Conservation (phyloP, 1,139 yeast genomes). For the Lizanozyma gosingica region DNA sequence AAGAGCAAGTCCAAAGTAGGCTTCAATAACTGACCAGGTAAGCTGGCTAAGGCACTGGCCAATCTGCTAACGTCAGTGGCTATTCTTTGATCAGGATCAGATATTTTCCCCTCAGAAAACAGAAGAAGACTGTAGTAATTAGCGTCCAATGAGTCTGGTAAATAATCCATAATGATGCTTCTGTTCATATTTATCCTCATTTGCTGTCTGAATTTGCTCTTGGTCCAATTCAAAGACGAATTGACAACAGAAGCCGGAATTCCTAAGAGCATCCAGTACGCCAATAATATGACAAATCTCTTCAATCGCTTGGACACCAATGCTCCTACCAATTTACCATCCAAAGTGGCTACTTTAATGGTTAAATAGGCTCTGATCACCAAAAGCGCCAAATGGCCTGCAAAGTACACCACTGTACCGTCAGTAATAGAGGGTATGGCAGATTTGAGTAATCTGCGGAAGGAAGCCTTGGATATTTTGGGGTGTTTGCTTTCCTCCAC, state of each 20-base stretch:
- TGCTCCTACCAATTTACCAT: constrained; percentile 79
- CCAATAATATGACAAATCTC: constrained; percentile 53
- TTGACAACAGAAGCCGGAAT: constrained; percentile 81
- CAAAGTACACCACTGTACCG: constrained; percentile 33
- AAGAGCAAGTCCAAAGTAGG: constrained; percentile 76
- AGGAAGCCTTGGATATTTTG: constrained; percentile 26
- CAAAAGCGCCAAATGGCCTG: constrained; percentile 52
- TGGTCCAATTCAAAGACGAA: constrained; percentile 64
- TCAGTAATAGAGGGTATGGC: constrained; percentile 29
- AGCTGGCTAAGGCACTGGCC: constrained; percentile 59
- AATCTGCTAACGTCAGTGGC: constrained; percentile 74
- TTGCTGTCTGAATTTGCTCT: constrained; percentile 55
- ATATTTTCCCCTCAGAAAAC: constrained; percentile 45
- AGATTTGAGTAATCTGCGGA: constrained; percentile 24
- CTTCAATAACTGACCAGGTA: constrained; percentile 82
- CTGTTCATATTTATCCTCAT: constrained; percentile 61
- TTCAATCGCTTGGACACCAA: constrained; percentile 64
- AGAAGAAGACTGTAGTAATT: constrained; percentile 49
- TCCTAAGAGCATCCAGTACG: constrained; percentile 79
- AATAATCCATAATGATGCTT: constrained; percentile 54
- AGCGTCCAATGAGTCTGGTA: constrained; percentile 47
- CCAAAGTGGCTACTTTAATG: constrained; percentile 76
- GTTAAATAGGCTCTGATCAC: constrained; percentile 68
- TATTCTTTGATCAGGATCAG: constrained; percentile 77
- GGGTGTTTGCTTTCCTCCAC: constrained; percentile 14